Evolutionary conservation across 257 asterid species (phyloP), one percentile per base, ranked within the genome.

Genomic region (Solanum microdontum): DNA sequence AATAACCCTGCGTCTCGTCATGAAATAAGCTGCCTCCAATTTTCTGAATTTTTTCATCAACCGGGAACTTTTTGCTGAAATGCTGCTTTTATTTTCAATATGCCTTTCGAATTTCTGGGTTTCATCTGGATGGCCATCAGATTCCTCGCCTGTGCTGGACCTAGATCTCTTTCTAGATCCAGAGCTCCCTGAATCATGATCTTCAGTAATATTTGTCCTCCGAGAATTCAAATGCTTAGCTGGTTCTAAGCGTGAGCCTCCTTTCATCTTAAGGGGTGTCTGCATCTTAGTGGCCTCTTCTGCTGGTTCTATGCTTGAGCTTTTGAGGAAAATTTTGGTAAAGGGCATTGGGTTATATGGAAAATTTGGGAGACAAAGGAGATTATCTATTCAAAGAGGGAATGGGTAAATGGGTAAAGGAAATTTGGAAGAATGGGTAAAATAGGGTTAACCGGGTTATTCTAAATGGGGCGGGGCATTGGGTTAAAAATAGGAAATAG

Each of bases 1-100:
- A 24, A 84, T 68, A 74, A 94, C 86, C 88, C 96, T 89, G 40
- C 93, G 90, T 84, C 99, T 93, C 17, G 94, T 90, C 90, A 92
- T 87, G 89, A 95, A 93, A 84, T 97, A 96, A 83, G 98, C 99
- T 11, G 98, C 91, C 90, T 97, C 99, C 89, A 97, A 88, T 89
- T 95, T 96, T 83, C 93, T 89, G 87, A 97, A 95, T 89, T 96
- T 95, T 88, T 92, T 96, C 98, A 96, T 95, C 87, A 97, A 92
- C 39, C 99, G 93, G 30, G 95, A 90, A 86, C 87, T 93, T 91
- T 92, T 91, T 40, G 94, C 88, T 58, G 92, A 89, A 84, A 89
- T 70, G 86, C 88, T 90, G 88, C 92, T 94, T 73, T 90, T 92
- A 82, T 87, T 83, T 88, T 88, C 92, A 82, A 88, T 82, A 73